phyloP scores from a whole-genome alignment of 805 yeast species.

The Kuraishia hungarica region DNA sequence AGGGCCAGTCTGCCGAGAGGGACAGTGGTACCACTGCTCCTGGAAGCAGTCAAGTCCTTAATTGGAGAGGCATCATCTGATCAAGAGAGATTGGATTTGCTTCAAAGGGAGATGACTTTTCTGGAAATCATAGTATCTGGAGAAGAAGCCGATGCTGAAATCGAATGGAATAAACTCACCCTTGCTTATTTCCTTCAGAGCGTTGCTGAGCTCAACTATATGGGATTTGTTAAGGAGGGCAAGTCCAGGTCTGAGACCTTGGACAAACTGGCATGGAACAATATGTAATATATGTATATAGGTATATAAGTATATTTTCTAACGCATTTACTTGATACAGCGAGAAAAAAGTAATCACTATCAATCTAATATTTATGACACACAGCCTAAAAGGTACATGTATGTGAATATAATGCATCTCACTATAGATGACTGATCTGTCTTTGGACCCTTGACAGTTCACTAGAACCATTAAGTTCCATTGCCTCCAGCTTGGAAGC shows the following conservation, averaged over 20 bases:
- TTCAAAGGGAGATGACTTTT: not conserved
- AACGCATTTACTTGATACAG: not conserved
- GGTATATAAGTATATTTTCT: no score
- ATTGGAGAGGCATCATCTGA: not conserved
- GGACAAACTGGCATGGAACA: conserved; percentile 69
- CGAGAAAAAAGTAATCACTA: no score
- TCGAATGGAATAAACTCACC: conserved; percentile 53
- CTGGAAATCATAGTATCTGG: conserved; percentile 3
- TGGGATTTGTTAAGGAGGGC: conserved; percentile 63
- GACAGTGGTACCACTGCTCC: conserved; percentile 4
- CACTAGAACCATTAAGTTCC: not conserved
- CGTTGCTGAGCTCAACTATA: conserved; percentile 56
- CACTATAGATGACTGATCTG: not conserved
- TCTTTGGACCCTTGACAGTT: not conserved
- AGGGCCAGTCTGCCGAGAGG: conserved; percentile 29
- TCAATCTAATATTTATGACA: not conserved
- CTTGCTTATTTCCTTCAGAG: conserved; percentile 72
- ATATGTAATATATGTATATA: conserved; percentile 27
- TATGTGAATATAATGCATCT: not conserved
- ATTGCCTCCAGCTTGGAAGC: conserved; percentile 1
- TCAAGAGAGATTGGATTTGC: not conserved
- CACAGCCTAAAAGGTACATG: no score
- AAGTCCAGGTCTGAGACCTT: conserved; percentile 53
- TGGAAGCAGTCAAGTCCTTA: not conserved
- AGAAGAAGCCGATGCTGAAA: conserved; percentile 19